Conservation (phyloP, 345 rosid species). For the Populus tremula region DNA sequence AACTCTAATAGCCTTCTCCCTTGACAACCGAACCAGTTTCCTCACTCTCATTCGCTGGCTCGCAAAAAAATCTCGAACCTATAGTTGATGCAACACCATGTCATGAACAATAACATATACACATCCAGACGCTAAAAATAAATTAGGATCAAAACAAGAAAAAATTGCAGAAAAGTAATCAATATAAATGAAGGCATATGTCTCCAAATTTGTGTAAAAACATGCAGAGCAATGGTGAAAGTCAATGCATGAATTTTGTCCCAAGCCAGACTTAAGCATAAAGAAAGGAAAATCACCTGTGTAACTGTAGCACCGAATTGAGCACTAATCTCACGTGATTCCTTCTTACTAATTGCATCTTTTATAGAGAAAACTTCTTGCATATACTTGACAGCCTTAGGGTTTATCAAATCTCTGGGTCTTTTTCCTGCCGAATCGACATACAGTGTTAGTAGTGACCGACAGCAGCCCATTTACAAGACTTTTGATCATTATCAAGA, state of each 20-base stretch:
- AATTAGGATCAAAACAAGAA: background rate
- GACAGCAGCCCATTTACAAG: background rate
- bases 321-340: conserved; percentile 90
- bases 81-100: conserved; percentile 15
- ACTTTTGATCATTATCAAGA: background rate
- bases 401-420: conserved; percentile 91
- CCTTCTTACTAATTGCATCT: conserved; percentile 93
- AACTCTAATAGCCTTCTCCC: conserved; percentile 59
- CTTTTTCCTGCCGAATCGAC: conserved; percentile 68
- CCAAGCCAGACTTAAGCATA: background rate
- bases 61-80: conserved; percentile 89
- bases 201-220: background rate
- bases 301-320: conserved; percentile 78
- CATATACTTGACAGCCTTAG: conserved; percentile 91
- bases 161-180: background rate
- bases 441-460: background rate
- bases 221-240: background rate
- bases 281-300: conserved; percentile 49
- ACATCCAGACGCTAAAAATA: background rate
- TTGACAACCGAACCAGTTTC: conserved; percentile 69
- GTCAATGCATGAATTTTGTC: background rate
- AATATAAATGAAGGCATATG: background rate
- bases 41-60: conserved; percentile 87
- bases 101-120: background rate
- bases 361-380: conserved; percentile 85